Base-by-base conservation (phyloP, 106 monocot species). In the Dactylorhiza incarnata region DNA sequence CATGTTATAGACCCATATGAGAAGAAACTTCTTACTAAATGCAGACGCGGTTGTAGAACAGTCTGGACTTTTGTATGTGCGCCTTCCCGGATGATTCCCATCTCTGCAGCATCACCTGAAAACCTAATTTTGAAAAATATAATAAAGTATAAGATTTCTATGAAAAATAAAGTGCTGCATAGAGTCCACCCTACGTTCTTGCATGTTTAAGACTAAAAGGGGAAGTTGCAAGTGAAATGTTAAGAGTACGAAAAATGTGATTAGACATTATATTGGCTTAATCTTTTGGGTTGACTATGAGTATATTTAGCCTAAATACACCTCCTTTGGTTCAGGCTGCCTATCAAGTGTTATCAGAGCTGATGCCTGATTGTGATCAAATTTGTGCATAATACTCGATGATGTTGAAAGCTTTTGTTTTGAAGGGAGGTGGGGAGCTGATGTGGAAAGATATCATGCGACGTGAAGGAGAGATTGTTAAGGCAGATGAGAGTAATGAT, bases 51-150 rank as follows among this genome's bases (percentile, higher is more conserved):
- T 19, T 86, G 76, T 59, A 96, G 62, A 78, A 76, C 82, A 50
- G 93, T 87, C 75, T 84, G 83, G 76, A 93, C 82, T 78, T 85
- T 83, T 86, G 89, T 91, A 49, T 75, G 72, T 71, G 77, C 26
- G 4, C 96, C 96, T 74, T 82, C 81, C 73, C 93, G 78, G 74
- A 96, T 89, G 65, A 96, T 87, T 25, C 96, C 91, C 74, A 96
- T 76, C 25, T 93, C 89, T 9, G 85, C 89, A 69, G 89, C 66
- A 79, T 96, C 96, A 78, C 93, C 96, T 72, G 89, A 76, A 82
- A 90, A 96, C 82, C 96, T 93, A 82, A 75, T 23, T 51, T 45
- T 68, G 7, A 29, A 46, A 16, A 17, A 70, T 59, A 76, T 3
- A 58, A 19, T 19, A 5, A n/a, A 5, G 58, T 22, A 58, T 58